Evolutionary conservation across 495 filamentous ascomycete species (phyloP), one percentile per base, ranked within the genome.

Genomic region (Trichocladium uniseriatum): DNA sequence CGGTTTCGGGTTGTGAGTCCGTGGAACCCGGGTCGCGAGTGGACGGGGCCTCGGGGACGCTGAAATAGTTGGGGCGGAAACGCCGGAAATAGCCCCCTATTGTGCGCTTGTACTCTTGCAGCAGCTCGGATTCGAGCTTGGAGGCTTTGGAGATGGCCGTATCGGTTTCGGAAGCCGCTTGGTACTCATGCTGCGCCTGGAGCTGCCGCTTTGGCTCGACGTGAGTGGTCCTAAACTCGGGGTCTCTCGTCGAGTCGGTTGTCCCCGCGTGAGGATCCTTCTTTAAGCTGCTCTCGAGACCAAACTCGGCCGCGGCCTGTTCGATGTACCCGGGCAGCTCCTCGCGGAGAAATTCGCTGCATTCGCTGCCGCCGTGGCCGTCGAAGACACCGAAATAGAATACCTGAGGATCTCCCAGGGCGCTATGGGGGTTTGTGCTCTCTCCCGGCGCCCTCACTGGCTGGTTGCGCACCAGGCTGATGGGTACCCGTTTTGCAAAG

Each of bases 331-430:
- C 78, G 64, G 97, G 92, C 51, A 98, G 74, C 44, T 82, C 73
- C 41, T 95, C 84, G 49, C 84, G 80, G 43, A 96, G 67, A 53
- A 94, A 97, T 15, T 79, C 79, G 61, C 86, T 91, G 61, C 92
- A 97, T 58, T 96, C 87, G 28, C 71, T 77, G 15, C 92, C 92
- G 18, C 92, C 92, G 71, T 98, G 92, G 18, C 92, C 92, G 69
- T 98, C 92, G 59, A 97, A 98, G 0, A 97, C 82, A 2, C 79
- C 88, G 68, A 94, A 98, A 64, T 97, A 98, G 66, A 98, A 98
- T 6, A 96, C 84, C 60, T 95, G 89, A 7, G 89, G 89, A 63
- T 95, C 89, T 7, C 89, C 89, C 54, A 79, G 85, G 4, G 85
- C 78, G 40, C 80, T 83, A 46, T 86, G 81, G 15, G 87, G 86